phyloP scores from a whole-genome alignment of 139 green algal species.

The Closterium sp. region DNA sequence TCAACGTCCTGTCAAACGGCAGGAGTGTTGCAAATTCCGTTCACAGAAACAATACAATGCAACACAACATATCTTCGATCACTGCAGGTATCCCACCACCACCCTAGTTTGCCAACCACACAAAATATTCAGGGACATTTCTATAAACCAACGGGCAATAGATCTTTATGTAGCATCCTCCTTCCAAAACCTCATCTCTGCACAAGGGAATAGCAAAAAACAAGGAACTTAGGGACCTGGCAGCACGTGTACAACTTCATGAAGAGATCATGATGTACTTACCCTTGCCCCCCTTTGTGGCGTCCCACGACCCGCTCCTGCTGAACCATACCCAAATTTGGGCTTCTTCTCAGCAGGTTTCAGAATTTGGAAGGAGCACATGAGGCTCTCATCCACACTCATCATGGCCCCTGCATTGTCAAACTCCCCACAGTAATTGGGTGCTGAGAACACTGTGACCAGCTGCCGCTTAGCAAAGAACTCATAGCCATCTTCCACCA shows the following conservation, averaged over 20 bases:
- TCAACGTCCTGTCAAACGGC: too few relatives aligned
- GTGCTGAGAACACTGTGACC: slow-evolving; percentile 97
- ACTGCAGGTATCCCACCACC: too few relatives aligned
- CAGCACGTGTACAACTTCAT: background rate
- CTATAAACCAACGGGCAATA: too few relatives aligned
- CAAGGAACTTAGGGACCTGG: background rate
- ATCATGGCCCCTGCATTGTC: slow-evolving; percentile 99
- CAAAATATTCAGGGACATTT: too few relatives aligned
- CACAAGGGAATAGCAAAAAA: background rate
- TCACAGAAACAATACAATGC: too few relatives aligned
- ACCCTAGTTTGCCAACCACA: too few relatives aligned
- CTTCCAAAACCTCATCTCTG: too few relatives aligned
- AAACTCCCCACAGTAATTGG: slow-evolving; percentile 99
- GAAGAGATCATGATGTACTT: background rate
- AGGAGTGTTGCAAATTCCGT: too few relatives aligned
- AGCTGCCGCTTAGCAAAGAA: slow-evolving; percentile 99
- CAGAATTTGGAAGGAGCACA: slow-evolving; percentile 99
- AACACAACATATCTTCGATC: too few relatives aligned
- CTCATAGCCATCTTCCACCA: slow-evolving; percentile 99
- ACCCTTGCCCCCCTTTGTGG: background rate
- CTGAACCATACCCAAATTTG: slow-evolving; percentile 59
- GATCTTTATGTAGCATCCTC: too few relatives aligned
- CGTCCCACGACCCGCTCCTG: background rate
- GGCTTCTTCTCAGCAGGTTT: slow-evolving; percentile 95
- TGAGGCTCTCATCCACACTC: slow-evolving; percentile 98